Percentiles rank a stretch among this genome's conserved stretches.
These are phyloP conservation scores for Scutellaria minor DNA, from an alignment of 257 asterid species.

Conservation along the genomic window DNA sequence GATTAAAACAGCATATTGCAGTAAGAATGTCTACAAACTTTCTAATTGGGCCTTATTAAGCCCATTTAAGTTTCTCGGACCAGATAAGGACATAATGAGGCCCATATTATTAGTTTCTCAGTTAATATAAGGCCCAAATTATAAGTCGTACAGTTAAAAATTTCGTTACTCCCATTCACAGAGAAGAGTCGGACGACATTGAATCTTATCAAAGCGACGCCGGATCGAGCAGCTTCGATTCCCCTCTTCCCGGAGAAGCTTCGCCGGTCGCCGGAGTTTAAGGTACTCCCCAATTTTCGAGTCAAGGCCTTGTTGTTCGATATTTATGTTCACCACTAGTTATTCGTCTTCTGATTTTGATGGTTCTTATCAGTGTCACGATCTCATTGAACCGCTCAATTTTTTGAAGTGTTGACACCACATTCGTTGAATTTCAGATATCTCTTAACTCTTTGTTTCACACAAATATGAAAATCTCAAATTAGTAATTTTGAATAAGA, in stretches of 20 bases:
- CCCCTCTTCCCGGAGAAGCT: conserved; percentile 29
- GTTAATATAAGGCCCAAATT: conserved; percentile 18
- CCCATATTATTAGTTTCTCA: not conserved
- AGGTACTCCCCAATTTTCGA: conserved; percentile 27
- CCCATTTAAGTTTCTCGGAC: not conserved
- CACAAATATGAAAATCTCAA: not conserved
- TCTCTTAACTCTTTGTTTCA: not conserved
- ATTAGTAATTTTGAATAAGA: conserved; percentile 5
- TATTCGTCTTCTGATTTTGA: not conserved
- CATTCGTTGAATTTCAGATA: conserved; percentile 21
- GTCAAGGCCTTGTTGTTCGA: not conserved
- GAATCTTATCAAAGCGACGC: conserved; percentile 48
- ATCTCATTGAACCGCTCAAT: conserved; percentile 13
- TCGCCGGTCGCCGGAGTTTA: conserved; percentile 43
- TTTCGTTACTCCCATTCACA: not conserved
- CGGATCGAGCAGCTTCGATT: conserved; percentile 51
- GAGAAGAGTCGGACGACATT: not conserved
- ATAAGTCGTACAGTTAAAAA: not conserved
- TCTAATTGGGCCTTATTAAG: not conserved
- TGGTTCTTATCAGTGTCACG: conserved; percentile 18
- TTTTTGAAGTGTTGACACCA: not conserved
- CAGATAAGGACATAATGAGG: not conserved
- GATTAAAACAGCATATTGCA: too few species aligned
- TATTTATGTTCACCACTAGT: not conserved
- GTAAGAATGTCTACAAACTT: too few species aligned